Base-by-base conservation (phyloP, 495 filamentous ascomycete species). In the Rostrohypoxylon terebratum region DNA sequence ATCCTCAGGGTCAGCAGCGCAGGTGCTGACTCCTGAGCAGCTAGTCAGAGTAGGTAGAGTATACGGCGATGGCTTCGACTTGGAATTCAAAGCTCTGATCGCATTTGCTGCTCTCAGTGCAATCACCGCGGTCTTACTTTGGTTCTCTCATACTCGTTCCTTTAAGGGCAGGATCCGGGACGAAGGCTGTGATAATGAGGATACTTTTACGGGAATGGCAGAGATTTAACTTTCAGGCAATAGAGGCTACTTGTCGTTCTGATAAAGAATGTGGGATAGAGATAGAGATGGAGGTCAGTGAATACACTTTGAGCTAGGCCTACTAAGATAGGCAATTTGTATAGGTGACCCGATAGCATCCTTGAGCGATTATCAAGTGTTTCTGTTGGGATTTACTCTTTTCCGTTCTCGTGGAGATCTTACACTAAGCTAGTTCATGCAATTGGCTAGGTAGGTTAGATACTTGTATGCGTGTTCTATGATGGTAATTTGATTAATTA, bases 61-160 rank as follows among this genome's bases (percentile, higher is more conserved):
- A 36, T 67, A 67, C n/a, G 64, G 64, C 1, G 55, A 67, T 9
- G 64, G 64, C 0, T 67, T 67, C 34, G 51, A 67, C 18, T 59
- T 60, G 45, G 64, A 67, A 23, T 67, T 67, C 42, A 67, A 53
- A 48, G 64, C 31, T 11, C 13, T 67, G 21, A 67, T 67, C 9
- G 64, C 64, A 8, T 67, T 67, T n/a, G 54, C 64, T 20, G 55
- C 31, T 8, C 45, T 67, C 1, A 60, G 54, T 40, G 64, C 53
- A 8, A 60, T 67, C 8, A 60, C 55, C 14, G 53, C 64, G 2
- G 33, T 60, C 7, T 31, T 67, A 4, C 18, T 67, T 10, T 67
- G 64, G 54, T 67, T 67, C 14, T 59, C 64, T 44, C 64, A 67
- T 31, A 66, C 59, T 45, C 28, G 55, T 7, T 67, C 64, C 2